Percentiles rank a stretch among this genome's conserved stretches.
Evolutionary conservation across 257 asterid species (phyloP).

Genomic region (Fraxinus pennsylvanica): DNA sequence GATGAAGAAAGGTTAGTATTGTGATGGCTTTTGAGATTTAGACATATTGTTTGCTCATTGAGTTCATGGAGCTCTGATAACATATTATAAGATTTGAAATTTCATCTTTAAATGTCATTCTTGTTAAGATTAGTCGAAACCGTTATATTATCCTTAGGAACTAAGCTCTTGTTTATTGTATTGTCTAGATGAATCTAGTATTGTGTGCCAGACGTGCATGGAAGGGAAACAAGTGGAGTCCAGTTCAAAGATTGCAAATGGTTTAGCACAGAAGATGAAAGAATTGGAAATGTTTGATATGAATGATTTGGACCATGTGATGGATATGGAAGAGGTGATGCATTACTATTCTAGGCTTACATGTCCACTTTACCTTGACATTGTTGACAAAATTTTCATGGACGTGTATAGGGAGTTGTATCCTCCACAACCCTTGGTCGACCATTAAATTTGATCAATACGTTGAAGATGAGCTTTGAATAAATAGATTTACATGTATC

Average conservation of each 20-base stretch:
- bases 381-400: slow-evolving; percentile 61
- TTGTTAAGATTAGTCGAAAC: too few relatives aligned
- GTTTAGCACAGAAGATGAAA: slow-evolving; percentile 57
- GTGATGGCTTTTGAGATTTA: background rate
- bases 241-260: slow-evolving; percentile 30
- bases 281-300: slow-evolving; percentile 72
- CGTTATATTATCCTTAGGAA: background rate
- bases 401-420: slow-evolving; percentile 35
- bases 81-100: too few relatives aligned
- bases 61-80: too few relatives aligned
- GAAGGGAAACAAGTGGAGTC: slow-evolving; percentile 25
- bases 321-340: slow-evolving; percentile 81
- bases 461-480: background rate
- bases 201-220: background rate
- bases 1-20: slow-evolving; percentile 23
- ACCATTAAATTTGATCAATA: background rate
- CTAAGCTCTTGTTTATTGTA: background rate
- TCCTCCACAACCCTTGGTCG: background rate
- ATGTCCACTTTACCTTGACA: slow-evolving; percentile 62
- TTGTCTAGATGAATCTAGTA: background rate
- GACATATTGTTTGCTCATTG: too few relatives aligned
- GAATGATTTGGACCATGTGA: slow-evolving; percentile 61
- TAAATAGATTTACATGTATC: background rate
- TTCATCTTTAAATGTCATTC: too few relatives aligned
- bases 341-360: slow-evolving; percentile 68